Conservation (phyloP, 2,329 filamentous ascomycete genomes). For the Chaetomium sp. region DNA sequence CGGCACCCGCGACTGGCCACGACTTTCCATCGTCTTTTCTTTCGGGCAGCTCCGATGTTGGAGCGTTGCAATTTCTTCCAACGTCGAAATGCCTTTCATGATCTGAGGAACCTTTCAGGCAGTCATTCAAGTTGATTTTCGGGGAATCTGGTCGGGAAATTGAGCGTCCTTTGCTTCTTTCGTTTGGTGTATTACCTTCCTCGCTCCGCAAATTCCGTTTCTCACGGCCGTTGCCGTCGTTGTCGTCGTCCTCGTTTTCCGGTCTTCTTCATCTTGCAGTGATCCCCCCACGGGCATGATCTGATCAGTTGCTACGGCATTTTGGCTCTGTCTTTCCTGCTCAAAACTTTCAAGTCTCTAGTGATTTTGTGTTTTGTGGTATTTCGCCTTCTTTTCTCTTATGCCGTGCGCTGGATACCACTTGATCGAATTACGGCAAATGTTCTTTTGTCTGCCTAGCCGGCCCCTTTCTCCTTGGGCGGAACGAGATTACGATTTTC, state of each 20-base stretch:
- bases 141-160: conserved; percentile 31
- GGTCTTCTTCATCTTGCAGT: conserved; percentile 30
- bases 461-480: conserved; percentile 19
- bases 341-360: conserved; percentile 27
- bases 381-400: conserved; percentile 18
- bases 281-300: conserved; percentile 32
- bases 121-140: conserved; percentile 31
- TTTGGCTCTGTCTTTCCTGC: conserved; percentile 20
- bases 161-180: conserved; percentile 31
- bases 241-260: conserved; percentile 18
- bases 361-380: conserved; percentile 25
- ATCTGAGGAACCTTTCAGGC: conserved; percentile 30
- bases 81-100: conserved; percentile 28
- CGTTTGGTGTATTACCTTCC: conserved; percentile 23
- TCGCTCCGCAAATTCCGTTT: conserved; percentile 25
- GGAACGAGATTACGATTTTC: conserved; percentile 17
- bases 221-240: conserved; percentile 25
- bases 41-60: conserved; percentile 15
- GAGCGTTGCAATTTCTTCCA: conserved; percentile 26
- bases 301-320: conserved; percentile 21
- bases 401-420: conserved; percentile 37
- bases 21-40: conserved; percentile 23
- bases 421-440: conserved; percentile 32
- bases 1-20: conserved; percentile 12
- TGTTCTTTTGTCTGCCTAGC: conserved; percentile 27